Evolutionary conservation across 2,329 filamentous ascomycete genomes (phyloP).

Genomic region (Xylariaceae sp.): DNA sequence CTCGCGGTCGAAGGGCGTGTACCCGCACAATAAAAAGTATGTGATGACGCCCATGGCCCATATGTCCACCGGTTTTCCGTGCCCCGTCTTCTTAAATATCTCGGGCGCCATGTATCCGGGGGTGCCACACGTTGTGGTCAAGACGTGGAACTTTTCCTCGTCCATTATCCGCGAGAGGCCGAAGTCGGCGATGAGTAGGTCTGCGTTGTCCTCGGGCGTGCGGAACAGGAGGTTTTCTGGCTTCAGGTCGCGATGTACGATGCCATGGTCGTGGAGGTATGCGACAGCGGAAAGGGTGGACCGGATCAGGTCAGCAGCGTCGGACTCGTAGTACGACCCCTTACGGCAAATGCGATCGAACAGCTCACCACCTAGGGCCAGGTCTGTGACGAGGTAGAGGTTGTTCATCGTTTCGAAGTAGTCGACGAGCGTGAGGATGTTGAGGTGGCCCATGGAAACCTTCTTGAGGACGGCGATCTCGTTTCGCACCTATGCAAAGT

Average conservation of each 20-base stretch:
- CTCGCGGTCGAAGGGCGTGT: slow-evolving; percentile 96
- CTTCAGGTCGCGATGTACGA: slow-evolving; percentile 96
- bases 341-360: slow-evolving; percentile 99
- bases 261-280: slow-evolving; percentile 96
- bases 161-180: slow-evolving; percentile 97
- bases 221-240: slow-evolving; percentile 96
- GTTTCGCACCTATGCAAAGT: slow-evolving; percentile 70
- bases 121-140: slow-evolving; percentile 96
- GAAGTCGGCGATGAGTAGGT: slow-evolving; percentile 95
- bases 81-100: slow-evolving; percentile 97
- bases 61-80: slow-evolving; percentile 95
- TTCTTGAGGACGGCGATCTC: slow-evolving; percentile 96
- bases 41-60: slow-evolving; percentile 99
- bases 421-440: slow-evolving; percentile 94
- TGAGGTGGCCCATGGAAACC: slow-evolving; percentile 98
- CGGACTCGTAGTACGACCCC: slow-evolving; percentile 96
- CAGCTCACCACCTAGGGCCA: slow-evolving; percentile 90
- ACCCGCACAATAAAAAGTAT: slow-evolving; percentile 95
- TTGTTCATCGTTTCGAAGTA: slow-evolving; percentile 99
- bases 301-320: slow-evolving; percentile 90
- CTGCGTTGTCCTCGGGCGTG: slow-evolving; percentile 95
- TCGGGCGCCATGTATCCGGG: slow-evolving; percentile 99
- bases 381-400: slow-evolving; percentile 93
- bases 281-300: slow-evolving; percentile 95
- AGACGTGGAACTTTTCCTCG: slow-evolving; percentile 94